Percentiles rank a stretch among this genome's conserved stretches.
Conservation (phyloP, 192 early-diverging fungal genomes). For the Linnemannia exigua region DNA sequence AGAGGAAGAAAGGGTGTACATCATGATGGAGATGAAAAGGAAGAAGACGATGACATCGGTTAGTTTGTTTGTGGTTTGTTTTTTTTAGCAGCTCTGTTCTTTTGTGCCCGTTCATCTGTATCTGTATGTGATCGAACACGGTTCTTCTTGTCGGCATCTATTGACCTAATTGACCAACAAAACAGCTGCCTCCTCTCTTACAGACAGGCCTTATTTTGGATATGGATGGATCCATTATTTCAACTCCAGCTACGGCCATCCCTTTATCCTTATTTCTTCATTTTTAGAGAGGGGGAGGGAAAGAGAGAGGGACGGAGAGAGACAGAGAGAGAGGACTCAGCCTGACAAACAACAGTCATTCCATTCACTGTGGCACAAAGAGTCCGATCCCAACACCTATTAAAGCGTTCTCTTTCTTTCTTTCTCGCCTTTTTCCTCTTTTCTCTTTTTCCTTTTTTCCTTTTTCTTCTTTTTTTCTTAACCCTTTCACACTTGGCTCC, state of each 20-base stretch:
- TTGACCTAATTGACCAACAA: too few relatives aligned
- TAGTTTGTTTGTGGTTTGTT: neutral
- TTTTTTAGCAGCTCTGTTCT: too few relatives aligned
- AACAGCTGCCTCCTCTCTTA: too few relatives aligned
- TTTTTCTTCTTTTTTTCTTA: neutral
- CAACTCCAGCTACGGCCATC: neutral
- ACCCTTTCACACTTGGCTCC: neutral
- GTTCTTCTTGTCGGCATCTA: too few relatives aligned
- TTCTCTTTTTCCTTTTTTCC: neutral
- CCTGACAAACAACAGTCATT: neutral
- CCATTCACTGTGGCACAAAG: neutral
- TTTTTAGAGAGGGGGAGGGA: neutral
- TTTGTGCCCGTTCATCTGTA: too few relatives aligned
- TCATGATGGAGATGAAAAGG: neutral
- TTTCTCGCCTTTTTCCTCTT: neutral
- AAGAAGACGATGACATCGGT: neutral
- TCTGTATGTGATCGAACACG: too few relatives aligned
- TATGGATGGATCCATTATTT: neutral
- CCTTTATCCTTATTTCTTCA: neutral
- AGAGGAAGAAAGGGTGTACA: neutral
- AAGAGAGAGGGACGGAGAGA: too few relatives aligned
- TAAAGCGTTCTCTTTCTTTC: neutral
- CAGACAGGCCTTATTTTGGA: too few relatives aligned
- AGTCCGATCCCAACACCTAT: neutral
- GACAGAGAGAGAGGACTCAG: neutral